Base-by-base conservation (phyloP, 352 stramenopile species). In the Phytopythium cucurbitacearum region DNA sequence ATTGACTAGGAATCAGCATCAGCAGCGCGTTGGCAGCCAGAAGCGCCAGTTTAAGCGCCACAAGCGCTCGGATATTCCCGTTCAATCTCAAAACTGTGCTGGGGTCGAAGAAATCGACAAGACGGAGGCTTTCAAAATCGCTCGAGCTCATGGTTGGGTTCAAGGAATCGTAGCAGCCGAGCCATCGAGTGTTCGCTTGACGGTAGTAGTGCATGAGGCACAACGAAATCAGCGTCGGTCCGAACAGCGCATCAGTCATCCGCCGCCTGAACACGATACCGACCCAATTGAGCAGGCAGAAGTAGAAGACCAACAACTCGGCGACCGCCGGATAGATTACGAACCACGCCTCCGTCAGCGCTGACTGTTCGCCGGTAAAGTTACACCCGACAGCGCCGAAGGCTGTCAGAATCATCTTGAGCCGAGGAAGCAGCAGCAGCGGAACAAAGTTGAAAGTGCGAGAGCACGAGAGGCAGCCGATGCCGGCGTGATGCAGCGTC, bases 81-180 rank as follows among this genome's bases (percentile, higher is more conserved):
- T 68, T 65, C 34, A 72, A 57, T 3, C 60, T 47, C 40, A 65
- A 56, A 2, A 53, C 52, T 15, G 50, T 40, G 13, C 60, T 49
- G 0, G 64, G 54, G 1, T 53, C 58, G 4, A 72, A 58, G 12
- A 60, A 60, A 36, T 72, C 59, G 5, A 10, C 12, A 9, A 65
- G 37, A 7, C 46, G 39, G 6, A 68, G 16, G 7, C 28, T n/a
- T 7, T 62, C 34, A 28, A 65, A 36, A 21, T 67, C 50, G 7
- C 59, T 45, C 2, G 54, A 59, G 21, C 44, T 57, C 3, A 67
- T 28, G 1, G 59, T 1, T 12, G 54, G 53, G 1, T 32, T 1
- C 0, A 59, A 21, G 0, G 54, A 55, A 11, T 55, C 45, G 32
- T 67, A 54, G 10, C 62, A 39, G 0, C 57, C 54, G 16, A 7